Conservation (phyloP, 2,329 filamentous ascomycete genomes). For the Aspergillus pseudotamarii region DNA sequence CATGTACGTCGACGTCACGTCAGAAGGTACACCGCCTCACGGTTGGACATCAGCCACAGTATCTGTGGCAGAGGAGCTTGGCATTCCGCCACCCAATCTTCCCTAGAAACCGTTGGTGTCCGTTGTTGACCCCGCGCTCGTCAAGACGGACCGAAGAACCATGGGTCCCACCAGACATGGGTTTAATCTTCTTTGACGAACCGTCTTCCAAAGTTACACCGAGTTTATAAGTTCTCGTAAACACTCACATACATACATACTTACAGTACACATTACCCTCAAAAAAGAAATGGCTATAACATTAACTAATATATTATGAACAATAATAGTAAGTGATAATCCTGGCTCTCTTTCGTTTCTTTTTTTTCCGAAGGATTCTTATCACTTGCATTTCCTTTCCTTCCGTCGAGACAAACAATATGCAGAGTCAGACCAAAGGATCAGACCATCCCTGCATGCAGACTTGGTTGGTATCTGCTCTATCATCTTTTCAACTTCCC, state of each 20-base stretch:
- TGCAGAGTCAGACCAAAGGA: not conserved
- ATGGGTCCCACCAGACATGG: constrained; percentile 15
- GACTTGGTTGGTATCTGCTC: not conserved
- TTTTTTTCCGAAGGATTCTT: not conserved
- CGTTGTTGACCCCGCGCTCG: constrained; percentile 2
- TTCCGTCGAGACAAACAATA: not conserved
- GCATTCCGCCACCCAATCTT: not conserved
- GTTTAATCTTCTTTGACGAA: constrained; percentile 12
- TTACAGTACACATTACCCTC: not conserved
- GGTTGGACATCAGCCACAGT: constrained; percentile 2
- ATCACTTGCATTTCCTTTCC: not conserved
- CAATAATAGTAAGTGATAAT: not conserved
- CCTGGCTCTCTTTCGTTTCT: not conserved
- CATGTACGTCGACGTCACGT: constrained; percentile 16
- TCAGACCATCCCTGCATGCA: constrained; percentile 5
- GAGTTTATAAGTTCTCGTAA: not conserved
- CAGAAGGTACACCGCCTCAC: constrained; percentile 10
- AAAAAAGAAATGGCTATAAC: not conserved
- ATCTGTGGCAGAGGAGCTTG: not conserved
- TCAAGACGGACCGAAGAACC: constrained; percentile 15
- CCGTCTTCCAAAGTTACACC: not conserved
- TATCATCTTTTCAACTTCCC: not conserved
- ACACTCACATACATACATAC: not conserved
- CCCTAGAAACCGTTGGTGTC: not conserved
- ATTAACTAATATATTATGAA: not conserved